Conservation (phyloP, 805 yeast species). For the Komagataella phaffii region DNA sequence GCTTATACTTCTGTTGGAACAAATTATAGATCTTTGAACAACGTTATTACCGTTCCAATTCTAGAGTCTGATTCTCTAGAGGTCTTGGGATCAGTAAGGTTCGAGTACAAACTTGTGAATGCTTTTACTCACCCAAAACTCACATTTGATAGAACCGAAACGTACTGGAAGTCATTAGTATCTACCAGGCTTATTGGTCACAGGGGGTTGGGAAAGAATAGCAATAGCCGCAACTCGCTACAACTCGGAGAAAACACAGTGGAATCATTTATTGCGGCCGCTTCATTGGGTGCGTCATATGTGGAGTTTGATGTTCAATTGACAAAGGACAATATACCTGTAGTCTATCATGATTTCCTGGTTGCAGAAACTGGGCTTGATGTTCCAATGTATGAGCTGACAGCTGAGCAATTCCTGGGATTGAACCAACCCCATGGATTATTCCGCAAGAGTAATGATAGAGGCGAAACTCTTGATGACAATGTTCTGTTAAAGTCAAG, state of each 20-base stretch:
- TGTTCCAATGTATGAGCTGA: slow-evolving; percentile 88
- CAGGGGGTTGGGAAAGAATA: slow-evolving; percentile 87
- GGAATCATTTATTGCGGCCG: slow-evolving; percentile 91
- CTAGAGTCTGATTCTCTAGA: slow-evolving; percentile 60
- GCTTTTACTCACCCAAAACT: slow-evolving; percentile 64
- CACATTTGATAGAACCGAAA: slow-evolving; percentile 52
- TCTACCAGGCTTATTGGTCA: slow-evolving; percentile 92
- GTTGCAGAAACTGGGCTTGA: slow-evolving; percentile 95
- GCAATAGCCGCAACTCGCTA: slow-evolving; percentile 53
- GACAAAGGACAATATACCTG: slow-evolving; percentile 85
- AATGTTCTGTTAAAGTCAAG: slow-evolving; percentile 10
- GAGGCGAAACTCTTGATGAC: slow-evolving; percentile 16
- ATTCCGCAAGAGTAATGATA: slow-evolving; percentile 3
- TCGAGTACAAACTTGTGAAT: slow-evolving; percentile 58
- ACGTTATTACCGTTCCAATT: slow-evolving; percentile 59
- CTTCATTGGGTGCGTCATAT: slow-evolving; percentile 89
- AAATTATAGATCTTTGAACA: slow-evolving; percentile 52
- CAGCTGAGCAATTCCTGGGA: slow-evolving; percentile 76
- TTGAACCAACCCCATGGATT: slow-evolving; percentile 21
- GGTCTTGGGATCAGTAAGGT: slow-evolving; percentile 62
- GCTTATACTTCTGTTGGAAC: slow-evolving; percentile 57
- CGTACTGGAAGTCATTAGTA: slow-evolving; percentile 85
- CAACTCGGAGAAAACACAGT: slow-evolving; percentile 94
- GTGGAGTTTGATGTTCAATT: slow-evolving; percentile 95
- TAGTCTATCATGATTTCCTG: slow-evolving; percentile 85